Evolutionary conservation across 768 basidiomycete species (phyloP).

Genomic region (Lentinula sp.): DNA sequence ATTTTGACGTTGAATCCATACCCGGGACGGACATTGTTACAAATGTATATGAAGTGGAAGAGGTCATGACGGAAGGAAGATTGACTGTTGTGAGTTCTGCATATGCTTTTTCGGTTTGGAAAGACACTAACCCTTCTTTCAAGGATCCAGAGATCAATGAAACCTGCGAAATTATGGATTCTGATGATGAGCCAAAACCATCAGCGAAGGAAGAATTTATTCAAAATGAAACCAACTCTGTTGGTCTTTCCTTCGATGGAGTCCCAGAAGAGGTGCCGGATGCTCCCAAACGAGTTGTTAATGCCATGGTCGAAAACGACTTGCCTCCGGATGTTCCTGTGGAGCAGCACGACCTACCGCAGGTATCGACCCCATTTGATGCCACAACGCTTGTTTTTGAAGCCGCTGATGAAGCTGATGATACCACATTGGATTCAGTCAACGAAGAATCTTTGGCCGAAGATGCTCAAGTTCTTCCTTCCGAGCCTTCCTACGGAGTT

Average conservation of each 20-base stretch:
- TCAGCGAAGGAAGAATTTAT: background rate
- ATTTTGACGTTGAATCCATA: slow-evolving; percentile 12
- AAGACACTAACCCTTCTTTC: background rate
- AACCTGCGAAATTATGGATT: background rate
- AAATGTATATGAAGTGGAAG: slow-evolving; percentile 12
- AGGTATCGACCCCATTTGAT: too few relatives aligned
- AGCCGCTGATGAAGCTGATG: too few relatives aligned
- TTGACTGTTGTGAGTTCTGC: slow-evolving; percentile 21
- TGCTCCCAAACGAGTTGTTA: background rate
- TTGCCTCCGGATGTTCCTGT: background rate
- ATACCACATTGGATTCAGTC: too few relatives aligned
- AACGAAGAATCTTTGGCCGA: too few relatives aligned
- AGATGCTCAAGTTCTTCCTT: too few relatives aligned
- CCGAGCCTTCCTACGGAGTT: background rate
- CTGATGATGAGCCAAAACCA: background rate
- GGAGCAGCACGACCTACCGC: background rate
- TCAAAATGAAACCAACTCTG: background rate
- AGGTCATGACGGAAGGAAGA: slow-evolving; percentile 19
- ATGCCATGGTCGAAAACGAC: background rate
- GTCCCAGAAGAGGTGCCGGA: background rate
- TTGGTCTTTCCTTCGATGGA: background rate
- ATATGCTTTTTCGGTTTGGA: background rate
- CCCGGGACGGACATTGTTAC: slow-evolving; percentile 4
- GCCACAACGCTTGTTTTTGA: too few relatives aligned
- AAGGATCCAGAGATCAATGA: slow-evolving; percentile 11